Evolutionary conservation across 805 yeast species (phyloP).

Genomic region (Cyberlindnera nakhonratchasimensis): DNA sequence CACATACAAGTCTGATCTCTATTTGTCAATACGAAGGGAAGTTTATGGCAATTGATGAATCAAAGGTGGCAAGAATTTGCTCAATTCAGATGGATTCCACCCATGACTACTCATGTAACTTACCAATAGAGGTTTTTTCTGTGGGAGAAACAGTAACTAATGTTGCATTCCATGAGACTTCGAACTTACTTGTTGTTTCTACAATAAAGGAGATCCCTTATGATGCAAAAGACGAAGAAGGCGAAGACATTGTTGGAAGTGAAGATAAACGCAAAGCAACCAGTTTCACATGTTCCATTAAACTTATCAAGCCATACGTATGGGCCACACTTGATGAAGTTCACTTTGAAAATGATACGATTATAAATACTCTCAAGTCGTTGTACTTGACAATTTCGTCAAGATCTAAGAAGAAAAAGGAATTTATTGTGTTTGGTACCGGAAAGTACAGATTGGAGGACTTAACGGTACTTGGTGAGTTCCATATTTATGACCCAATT

Average conservation of each 20-base stretch:
- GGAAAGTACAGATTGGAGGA: slow-evolving; percentile 78
- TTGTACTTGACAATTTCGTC: slow-evolving; percentile 37
- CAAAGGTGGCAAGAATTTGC: slow-evolving; percentile 60
- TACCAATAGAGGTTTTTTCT: slow-evolving; percentile 51
- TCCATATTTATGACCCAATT: slow-evolving; percentile 68
- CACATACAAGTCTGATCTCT: slow-evolving; percentile 62
- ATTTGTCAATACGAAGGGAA: slow-evolving; percentile 47
- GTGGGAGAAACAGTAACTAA: slow-evolving; percentile 63
- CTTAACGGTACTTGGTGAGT: slow-evolving; percentile 71
- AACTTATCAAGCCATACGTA: slow-evolving; percentile 61
- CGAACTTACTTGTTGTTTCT: slow-evolving; percentile 61
- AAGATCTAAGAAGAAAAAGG: slow-evolving; percentile 46
- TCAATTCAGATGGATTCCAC: slow-evolving; percentile 32
- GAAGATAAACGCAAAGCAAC: slow-evolving; percentile 51
- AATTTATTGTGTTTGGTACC: slow-evolving; percentile 75
- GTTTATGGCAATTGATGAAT: slow-evolving; percentile 67
- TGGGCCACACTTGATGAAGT: slow-evolving; percentile 76
- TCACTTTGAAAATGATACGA: slow-evolving; percentile 64
- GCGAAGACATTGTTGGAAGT: slow-evolving; percentile 55
- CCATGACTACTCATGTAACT: slow-evolving; percentile 53
- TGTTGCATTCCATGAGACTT: slow-evolving; percentile 64
- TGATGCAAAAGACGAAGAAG: slow-evolving; percentile 72
- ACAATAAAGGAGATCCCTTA: slow-evolving; percentile 58
- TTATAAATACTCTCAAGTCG: slow-evolving; percentile 38
- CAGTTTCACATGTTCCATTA: slow-evolving; percentile 56